These are phyloP conservation scores for Oryza coarctata DNA, from an alignment of 176 grass and related monocot species.

Conservation along the genomic window DNA sequence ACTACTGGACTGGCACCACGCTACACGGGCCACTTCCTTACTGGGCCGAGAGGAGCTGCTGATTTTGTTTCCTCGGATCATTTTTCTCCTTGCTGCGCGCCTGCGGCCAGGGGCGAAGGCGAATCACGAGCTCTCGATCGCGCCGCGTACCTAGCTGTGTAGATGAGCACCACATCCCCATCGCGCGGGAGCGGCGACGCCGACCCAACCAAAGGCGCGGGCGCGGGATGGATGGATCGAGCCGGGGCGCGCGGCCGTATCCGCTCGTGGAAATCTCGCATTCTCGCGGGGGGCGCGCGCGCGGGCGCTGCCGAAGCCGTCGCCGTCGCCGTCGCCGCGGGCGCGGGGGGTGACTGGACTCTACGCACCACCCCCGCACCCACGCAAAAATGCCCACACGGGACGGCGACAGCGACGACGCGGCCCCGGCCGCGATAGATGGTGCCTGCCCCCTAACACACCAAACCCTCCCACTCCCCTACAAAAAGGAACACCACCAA, in stretches of 20 bases:
- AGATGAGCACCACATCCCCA: constrained; percentile 40
- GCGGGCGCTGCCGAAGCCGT: neutral
- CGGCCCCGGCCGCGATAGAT: too few relatives aligned
- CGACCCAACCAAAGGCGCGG: constrained; percentile 11
- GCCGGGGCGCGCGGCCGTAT: neutral
- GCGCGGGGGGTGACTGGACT: neutral
- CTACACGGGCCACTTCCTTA: neutral
- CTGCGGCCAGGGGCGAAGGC: too few relatives aligned
- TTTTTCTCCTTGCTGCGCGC: neutral
- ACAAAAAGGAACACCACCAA: neutral
- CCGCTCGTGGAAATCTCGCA: constrained; percentile 4
- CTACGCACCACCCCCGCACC: constrained; percentile 10
- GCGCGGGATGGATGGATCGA: neutral
- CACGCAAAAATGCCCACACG: constrained; percentile 7
- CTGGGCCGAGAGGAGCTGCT: neutral
- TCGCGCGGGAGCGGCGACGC: constrained; percentile 13
- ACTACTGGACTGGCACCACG: neutral
- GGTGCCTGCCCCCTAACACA: neutral
- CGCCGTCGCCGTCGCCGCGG: neutral
- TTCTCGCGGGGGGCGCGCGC: neutral
- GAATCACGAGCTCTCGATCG: neutral
- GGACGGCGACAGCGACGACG: constrained; percentile 16
- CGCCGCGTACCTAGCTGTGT: neutral
- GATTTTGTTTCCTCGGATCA: too few relatives aligned
- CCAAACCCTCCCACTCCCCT: neutral